Evolutionary conservation across 495 filamentous ascomycete species (phyloP).

Genomic region (Aspergillus affinis): DNA sequence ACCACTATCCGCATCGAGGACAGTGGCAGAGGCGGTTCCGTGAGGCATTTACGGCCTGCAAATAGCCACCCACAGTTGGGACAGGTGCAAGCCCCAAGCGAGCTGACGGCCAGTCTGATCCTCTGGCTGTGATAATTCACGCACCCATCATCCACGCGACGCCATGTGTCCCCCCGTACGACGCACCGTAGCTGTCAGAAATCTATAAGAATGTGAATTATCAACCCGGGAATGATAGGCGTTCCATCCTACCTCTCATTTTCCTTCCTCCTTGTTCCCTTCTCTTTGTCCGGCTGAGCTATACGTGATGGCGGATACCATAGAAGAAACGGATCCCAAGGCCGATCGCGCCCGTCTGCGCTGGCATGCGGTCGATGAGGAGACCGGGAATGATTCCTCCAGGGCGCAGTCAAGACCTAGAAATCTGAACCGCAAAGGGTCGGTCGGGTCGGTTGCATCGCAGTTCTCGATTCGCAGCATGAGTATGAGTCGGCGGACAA

Average conservation of each 20-base stretch:
- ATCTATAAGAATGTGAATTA: background rate
- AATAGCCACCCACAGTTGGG: background rate
- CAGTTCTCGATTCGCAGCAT: constrained; percentile 9
- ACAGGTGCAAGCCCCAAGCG: background rate
- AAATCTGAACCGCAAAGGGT: background rate
- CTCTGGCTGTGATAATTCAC: background rate
- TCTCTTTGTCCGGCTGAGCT: background rate
- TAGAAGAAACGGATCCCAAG: background rate
- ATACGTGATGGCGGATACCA: background rate
- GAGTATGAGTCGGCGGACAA: constrained; percentile 2
- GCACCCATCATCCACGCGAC: background rate
- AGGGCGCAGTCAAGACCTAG: background rate
- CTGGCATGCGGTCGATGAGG: background rate
- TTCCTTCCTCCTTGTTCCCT: background rate
- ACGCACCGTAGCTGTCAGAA: background rate
- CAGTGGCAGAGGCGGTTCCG: background rate
- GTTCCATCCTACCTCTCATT: no score
- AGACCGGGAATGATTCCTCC: background rate
- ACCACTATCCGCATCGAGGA: background rate
- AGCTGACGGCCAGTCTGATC: background rate
- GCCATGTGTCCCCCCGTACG: background rate
- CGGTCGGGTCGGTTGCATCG: background rate
- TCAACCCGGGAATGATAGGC: no score
- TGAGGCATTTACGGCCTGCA: background rate
- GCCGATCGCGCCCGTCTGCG: background rate